These are phyloP conservation scores for Yueomyces sp. DNA, from an alignment of 1,139 yeast genomes.

Conservation along the genomic window DNA sequence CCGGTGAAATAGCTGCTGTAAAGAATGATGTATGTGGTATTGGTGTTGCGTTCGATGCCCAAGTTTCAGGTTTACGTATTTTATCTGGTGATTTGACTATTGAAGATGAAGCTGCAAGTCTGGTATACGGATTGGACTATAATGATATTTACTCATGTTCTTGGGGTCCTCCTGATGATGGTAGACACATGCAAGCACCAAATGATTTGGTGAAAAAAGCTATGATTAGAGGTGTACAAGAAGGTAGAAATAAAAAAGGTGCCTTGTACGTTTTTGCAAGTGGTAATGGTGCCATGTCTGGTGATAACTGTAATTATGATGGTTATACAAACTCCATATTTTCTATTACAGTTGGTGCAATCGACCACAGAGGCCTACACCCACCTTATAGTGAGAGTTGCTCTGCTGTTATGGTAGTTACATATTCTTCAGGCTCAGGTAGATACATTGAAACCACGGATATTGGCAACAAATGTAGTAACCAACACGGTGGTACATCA, in stretches of 20 bases:
- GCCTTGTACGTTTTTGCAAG: conserved; percentile 89
- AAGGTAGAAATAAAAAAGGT: conserved; percentile 76
- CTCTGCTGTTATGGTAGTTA: conserved; percentile 91
- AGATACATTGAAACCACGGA: conserved; percentile 91
- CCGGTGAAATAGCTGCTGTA: conserved; percentile 92
- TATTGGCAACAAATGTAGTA: conserved; percentile 57
- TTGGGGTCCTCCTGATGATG: conserved; percentile 98
- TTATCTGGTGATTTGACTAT: conserved; percentile 68
- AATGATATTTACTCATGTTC: conserved; percentile 94
- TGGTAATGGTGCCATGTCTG: conserved; percentile 80
- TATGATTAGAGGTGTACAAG: conserved; percentile 67
- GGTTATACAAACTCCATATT: conserved; percentile 95
- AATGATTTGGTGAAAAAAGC: conserved; percentile 69
- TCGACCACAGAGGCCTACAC: conserved; percentile 74
- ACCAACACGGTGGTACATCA: conserved; percentile 87
- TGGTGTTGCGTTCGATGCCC: conserved; percentile 82
- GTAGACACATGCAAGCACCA: conserved; percentile 76
- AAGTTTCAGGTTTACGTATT: conserved; percentile 84
- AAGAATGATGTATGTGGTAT: conserved; percentile 84
- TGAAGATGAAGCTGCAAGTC: conserved; percentile 84
- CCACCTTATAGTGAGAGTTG: conserved; percentile 89
- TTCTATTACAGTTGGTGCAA: conserved; percentile 90
- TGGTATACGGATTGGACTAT: conserved; percentile 63
- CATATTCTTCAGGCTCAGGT: conserved; percentile 85
- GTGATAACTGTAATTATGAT: conserved; percentile 91